phyloP scores from a whole-genome alignment of 768 basidiomycete species.

The Boletus insuetus region DNA sequence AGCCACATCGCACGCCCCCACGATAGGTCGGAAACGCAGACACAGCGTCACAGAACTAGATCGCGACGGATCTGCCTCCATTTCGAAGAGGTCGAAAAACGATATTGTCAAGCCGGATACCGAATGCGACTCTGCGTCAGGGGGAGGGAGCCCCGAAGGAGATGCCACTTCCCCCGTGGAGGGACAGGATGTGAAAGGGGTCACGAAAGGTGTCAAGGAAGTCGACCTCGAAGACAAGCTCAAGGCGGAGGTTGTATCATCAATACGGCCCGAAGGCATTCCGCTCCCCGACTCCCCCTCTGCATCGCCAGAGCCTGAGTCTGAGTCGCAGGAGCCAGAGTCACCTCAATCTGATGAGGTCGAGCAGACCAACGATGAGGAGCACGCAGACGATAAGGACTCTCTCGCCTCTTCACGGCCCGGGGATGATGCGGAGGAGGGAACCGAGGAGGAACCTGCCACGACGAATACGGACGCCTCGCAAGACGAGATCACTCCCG shows the following conservation, averaged over 20 bases:
- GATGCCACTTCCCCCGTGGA: conserved; percentile 25
- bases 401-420: conserved; percentile 25
- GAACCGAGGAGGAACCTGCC: conserved; percentile 2
- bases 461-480: not conserved
- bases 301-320: conserved; percentile 20
- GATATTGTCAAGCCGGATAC: conserved; percentile 26
- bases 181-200: conserved; percentile 60
- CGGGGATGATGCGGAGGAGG: conserved; percentile 1
- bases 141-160: conserved; percentile 9
- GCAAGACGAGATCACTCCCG: conserved; percentile 4
- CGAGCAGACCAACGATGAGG: conserved; percentile 15
- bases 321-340: conserved; percentile 6
- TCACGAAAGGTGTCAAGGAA: conserved; percentile 66
- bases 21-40: conserved; percentile 64
- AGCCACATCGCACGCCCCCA: conserved; percentile 78
- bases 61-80: conserved; percentile 31
- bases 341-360: not conserved
- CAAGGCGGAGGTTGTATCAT: conserved; percentile 8
- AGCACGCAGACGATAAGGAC: conserved; percentile 10
- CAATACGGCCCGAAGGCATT: conserved; percentile 30
- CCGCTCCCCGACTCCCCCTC: conserved; percentile 40
- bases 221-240: conserved; percentile 55
- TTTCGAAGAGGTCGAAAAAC: conserved; percentile 34
- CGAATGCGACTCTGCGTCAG: conserved; percentile 23
- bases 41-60: conserved; percentile 46